Conservation (phyloP, 1,284 basidiomycete species). For the Ustilago bromivora region DNA sequence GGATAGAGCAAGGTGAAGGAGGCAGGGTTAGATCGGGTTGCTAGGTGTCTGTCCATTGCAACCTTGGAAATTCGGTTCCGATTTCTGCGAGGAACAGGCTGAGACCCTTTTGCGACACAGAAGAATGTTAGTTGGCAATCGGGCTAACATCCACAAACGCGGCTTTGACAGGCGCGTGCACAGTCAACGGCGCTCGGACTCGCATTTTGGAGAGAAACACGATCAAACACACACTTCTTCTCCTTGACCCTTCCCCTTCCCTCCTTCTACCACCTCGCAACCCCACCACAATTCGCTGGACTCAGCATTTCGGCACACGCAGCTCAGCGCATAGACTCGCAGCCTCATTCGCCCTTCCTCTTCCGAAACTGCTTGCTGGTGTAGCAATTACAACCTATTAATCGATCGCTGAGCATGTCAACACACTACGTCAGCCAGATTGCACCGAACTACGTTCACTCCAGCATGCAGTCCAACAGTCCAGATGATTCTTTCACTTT, state of each 20-base stretch:
- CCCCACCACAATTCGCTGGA: too few species aligned
- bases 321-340: too few species aligned
- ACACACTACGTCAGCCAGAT: constrained; percentile 57
- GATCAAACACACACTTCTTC: neutral
- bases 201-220: constrained; percentile 13
- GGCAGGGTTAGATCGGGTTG: neutral
- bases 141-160: too few species aligned
- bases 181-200: constrained; percentile 11
- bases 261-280: too few species aligned
- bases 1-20: neutral
- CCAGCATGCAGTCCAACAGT: constrained; percentile 43
- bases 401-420: constrained; percentile 21
- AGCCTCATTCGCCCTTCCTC: neutral
- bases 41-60: neutral
- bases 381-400: neutral
- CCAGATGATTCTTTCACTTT: constrained; percentile 60
- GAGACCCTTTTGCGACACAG: neutral
- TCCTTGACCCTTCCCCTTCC: neutral
- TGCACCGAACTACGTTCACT: constrained; percentile 56
- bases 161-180: constrained; percentile 6
- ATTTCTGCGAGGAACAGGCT: neutral
- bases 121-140: too few species aligned
- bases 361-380: neutral
- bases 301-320: too few species aligned
- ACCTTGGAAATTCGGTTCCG: constrained; percentile 14